A percentile compares a stretch with the other conserved stretches of the same genome.
Conservation (phyloP, 331 rosid genomes). For the Prunus yedoensis region DNA sequence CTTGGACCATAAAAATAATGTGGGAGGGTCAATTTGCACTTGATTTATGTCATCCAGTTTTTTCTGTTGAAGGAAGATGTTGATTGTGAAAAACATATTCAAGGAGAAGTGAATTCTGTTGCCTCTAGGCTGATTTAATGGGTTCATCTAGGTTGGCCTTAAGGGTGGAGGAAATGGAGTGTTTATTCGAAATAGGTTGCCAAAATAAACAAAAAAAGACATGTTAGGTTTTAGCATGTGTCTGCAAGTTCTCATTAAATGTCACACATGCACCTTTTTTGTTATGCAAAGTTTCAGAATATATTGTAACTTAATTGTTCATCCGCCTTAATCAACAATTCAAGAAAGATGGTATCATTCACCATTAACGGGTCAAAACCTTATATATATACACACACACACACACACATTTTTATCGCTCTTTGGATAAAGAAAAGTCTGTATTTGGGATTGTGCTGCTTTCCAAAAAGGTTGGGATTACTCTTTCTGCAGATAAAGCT, state of each 20-base stretch:
- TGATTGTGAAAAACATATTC: background rate
- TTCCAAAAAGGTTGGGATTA: background rate
- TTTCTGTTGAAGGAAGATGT: background rate
- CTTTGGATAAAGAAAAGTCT: background rate
- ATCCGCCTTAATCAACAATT: background rate
- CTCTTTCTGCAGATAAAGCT: background rate
- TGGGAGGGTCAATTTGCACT: slow-evolving; percentile 1
- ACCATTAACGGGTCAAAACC: background rate
- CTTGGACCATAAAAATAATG: background rate
- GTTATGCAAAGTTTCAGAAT: background rate
- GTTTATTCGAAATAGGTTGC: background rate
- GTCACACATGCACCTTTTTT: background rate
- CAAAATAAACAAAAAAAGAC: background rate
- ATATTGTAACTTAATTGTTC: background rate
- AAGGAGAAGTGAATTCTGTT: background rate
- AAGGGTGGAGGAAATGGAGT: background rate
- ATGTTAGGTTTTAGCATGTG: background rate
- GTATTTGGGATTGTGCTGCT: background rate
- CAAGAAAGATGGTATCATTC: background rate
- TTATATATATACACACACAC: background rate
- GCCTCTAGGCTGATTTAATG: background rate
- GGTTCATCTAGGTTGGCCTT: background rate
- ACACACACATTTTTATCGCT: background rate
- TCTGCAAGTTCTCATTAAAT: background rate
- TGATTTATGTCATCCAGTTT: background rate